Evolutionary conservation across 306 rosid species (phyloP), one percentile per base, ranked within the genome.

Genomic region (Cajanus cajan): DNA sequence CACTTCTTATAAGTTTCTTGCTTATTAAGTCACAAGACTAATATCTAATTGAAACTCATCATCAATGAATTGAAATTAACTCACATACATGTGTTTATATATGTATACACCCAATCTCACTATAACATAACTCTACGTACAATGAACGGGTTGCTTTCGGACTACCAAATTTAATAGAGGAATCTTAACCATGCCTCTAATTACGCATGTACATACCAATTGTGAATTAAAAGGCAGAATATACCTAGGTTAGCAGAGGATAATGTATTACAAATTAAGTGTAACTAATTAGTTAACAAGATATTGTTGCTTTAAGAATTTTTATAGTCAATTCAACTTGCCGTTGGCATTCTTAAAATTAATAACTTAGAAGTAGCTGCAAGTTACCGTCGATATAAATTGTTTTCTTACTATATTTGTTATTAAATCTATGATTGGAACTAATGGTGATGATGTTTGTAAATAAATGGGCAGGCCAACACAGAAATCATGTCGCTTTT

Each of bases 401-500:
- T 48, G 36, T 69, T 51, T 48, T 58, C n/a, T 13, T 22, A 48
- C 24, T 64, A 10, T 48, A 68, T 76, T 54, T 21, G 67, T 75
- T 36, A 9, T 58, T 76, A 3, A 74, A 44, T 33, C 18, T 36
- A 36, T 63, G 77, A 76, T 39, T 50, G 64, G 65, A 36, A 66
- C 50, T 44, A 34, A n/a, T 63, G 58, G 11, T 52, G 41, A 63
- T 82, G 69, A 63, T 82, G 69, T n/a, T 64, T 28, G 64, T 77
- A 33, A 77, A 64, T 65, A 70, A 78, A 34, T 64, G n/a, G 58
- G 80, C 61, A 55, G 21, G 75, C 86, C 76, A 64, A 55, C 72
- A 44, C 65, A 45, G 37, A 24, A 78, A 67, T 31, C 77, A 34
- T 66, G 72, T 83, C 83, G 41, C 80, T 78, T 72, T 64, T 34